These are phyloP conservation scores for Ophiorrhiza pumila DNA, from an alignment of 257 asterid species.

Conservation along the genomic window DNA sequence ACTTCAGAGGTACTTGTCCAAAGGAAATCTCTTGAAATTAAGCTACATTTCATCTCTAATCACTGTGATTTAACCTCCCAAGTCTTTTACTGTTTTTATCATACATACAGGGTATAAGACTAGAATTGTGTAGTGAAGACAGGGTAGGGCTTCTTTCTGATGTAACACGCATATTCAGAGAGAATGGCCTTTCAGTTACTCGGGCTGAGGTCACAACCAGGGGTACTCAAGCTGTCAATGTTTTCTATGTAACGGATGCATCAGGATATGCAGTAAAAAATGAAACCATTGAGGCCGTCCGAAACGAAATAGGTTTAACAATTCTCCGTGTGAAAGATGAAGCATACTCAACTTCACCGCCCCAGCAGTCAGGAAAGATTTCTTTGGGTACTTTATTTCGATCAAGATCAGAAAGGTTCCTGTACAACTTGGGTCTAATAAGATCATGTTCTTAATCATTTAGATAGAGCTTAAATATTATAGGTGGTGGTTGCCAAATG, in stretches of 20 bases:
- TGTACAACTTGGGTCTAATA: slow-evolving; percentile 38
- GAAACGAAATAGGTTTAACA: slow-evolving; percentile 39
- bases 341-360: slow-evolving; percentile 25
- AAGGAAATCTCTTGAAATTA: not conserved
- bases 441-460: slow-evolving; percentile 30
- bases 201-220: slow-evolving; percentile 48
- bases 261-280: slow-evolving; percentile 35
- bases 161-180: slow-evolving; percentile 54
- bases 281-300: slow-evolving; percentile 45
- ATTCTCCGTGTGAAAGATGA: slow-evolving; percentile 44
- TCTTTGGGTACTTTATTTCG: slow-evolving; percentile 37
- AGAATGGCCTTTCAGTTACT: slow-evolving; percentile 51
- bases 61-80: not conserved
- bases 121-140: slow-evolving; percentile 47
- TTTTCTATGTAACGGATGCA: slow-evolving; percentile 47
- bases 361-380: slow-evolving; percentile 29
- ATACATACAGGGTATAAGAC: slow-evolving; percentile 42
- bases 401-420: slow-evolving; percentile 44
- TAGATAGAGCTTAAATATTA: not conserved
- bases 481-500: not conserved
- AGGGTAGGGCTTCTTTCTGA: slow-evolving; percentile 50
- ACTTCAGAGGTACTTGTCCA: slow-evolving; percentile 35
- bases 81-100: not conserved
- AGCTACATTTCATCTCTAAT: not conserved
- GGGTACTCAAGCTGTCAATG: slow-evolving; percentile 39